phyloP scores from a whole-genome alignment of 306 rosid genomes.

The Acacia crassicarpa region DNA sequence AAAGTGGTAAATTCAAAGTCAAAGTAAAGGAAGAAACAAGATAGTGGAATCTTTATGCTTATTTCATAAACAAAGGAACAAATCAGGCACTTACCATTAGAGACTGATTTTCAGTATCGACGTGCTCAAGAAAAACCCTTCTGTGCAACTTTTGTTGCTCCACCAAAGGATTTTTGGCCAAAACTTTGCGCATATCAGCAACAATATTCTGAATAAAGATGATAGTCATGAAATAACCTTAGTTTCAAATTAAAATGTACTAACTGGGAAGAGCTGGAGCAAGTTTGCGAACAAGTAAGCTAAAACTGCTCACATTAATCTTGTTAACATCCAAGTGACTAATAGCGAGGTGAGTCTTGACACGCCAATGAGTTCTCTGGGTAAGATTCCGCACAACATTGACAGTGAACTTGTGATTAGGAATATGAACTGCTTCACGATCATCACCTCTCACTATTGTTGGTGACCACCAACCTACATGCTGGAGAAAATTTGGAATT shows the following conservation, averaged over 20 bases:
- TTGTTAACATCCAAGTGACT: slow-evolving; percentile 95
- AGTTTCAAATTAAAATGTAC: slow-evolving; percentile 26
- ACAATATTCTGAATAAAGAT: slow-evolving; percentile 67
- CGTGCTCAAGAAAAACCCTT: slow-evolving; percentile 79
- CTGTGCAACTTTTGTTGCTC: slow-evolving; percentile 99
- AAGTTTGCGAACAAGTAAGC: slow-evolving; percentile 27
- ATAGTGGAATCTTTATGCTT: not conserved
- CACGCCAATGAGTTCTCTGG: slow-evolving; percentile 99
- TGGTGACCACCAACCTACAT: slow-evolving; percentile 99
- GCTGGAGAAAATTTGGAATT: slow-evolving; percentile 50
- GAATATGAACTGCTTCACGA: slow-evolving; percentile 99
- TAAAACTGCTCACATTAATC: slow-evolving; percentile 75
- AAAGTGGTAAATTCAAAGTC: not conserved
- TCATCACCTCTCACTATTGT: slow-evolving; percentile 97
- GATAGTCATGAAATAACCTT: slow-evolving; percentile 11
- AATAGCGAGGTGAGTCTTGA: slow-evolving; percentile 85
- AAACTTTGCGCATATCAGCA: slow-evolving; percentile 98
- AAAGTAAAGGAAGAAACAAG: not conserved
- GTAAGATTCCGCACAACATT: slow-evolving; percentile 92
- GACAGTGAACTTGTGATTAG: slow-evolving; percentile 96
- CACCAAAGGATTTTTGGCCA: slow-evolving; percentile 94
- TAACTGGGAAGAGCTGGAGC: slow-evolving; percentile 25
- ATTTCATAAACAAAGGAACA: slow-evolving; percentile 22
- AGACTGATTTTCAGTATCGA: slow-evolving; percentile 87
- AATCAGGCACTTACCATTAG: slow-evolving; percentile 58